A percentile compares a stretch with the other conserved stretches of the same genome.
Conservation (phyloP, 495 filamentous ascomycete genomes). For the Chaetomidium leptoderma region DNA sequence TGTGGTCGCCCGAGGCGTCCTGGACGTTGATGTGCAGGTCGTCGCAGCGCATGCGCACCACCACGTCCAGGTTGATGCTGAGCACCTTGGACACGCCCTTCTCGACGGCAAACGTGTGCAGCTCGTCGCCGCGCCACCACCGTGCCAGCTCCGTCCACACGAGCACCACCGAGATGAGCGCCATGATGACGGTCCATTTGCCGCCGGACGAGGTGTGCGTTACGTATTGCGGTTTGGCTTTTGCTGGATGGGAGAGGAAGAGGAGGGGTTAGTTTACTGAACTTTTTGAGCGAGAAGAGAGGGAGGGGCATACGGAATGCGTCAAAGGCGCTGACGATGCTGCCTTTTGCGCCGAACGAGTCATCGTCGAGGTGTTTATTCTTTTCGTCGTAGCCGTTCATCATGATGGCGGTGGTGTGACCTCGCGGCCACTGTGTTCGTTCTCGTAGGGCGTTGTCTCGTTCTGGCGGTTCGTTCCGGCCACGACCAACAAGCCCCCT, state of each 20-base stretch:
- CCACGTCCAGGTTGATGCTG: slow-evolving; percentile 93
- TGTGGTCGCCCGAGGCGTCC: slow-evolving; percentile 87
- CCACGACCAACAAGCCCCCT: too few species aligned
- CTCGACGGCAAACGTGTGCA: slow-evolving; percentile 89
- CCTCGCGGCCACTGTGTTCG: neutral
- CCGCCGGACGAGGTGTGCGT: slow-evolving; percentile 77
- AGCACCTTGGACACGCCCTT: slow-evolving; percentile 82
- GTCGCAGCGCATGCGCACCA: slow-evolving; percentile 83
- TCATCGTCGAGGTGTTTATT: slow-evolving; percentile 57
- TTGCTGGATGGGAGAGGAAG: slow-evolving; percentile 55
- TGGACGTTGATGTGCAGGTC: slow-evolving; percentile 95
- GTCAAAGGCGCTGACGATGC: slow-evolving; percentile 82
- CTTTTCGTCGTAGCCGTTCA: slow-evolving; percentile 57
- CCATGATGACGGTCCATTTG: slow-evolving; percentile 84
- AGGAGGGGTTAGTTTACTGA: slow-evolving; percentile 26
- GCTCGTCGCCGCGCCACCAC: slow-evolving; percentile 79
- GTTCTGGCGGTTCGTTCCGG: neutral
- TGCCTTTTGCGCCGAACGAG: slow-evolving; percentile 68
- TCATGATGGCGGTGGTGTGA: slow-evolving; percentile 26
- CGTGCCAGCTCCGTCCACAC: slow-evolving; percentile 69
- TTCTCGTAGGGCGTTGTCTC: neutral
- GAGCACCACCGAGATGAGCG: slow-evolving; percentile 65
- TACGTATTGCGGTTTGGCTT: slow-evolving; percentile 91
- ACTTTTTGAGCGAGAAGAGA: neutral
- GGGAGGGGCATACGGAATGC: slow-evolving; percentile 75